Base-by-base conservation (phyloP, 1,139 yeast species). In the Saccharomyces hybrid region DNA sequence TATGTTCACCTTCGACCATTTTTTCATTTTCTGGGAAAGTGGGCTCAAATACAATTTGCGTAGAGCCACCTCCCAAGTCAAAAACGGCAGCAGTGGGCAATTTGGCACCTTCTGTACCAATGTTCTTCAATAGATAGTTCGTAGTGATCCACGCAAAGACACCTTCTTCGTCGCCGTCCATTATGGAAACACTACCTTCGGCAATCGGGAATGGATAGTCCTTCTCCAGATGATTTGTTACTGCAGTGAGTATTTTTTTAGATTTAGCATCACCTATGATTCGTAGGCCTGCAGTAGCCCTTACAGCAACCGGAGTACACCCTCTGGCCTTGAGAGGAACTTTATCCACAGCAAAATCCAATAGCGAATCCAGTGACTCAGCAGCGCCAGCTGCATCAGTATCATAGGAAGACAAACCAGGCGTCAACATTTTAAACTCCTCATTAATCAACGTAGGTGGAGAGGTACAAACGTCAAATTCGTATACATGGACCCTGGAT, bases 81-180 rank as follows among this genome's bases (percentile, higher is more conserved):
- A 93, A 93, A 13, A 93, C 96, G 7, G 98, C 99, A 51, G 96
- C 96, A 11, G 99, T 93, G 32, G 93, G 88, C 31, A 74, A 71
- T 72, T 83, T 82, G 50, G 81, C 85, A 23, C 81, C 72, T 1
- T 3, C 42, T 29, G 83, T 75, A 27, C 98, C 98, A 69, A 93
- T 89, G 73, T 91, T 91, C 47, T 97, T 97, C 62, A 93, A 79
- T 60, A 93, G 76, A 70, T 84, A 93, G 75, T 93, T 93, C 53
- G 97, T 85, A 42, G 99, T 93, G 69, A 93, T 86, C 99, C 99
- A 93, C 1, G 99, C 99, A 67, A 83, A 93, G n/a, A 93, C 97
- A 70, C 99, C 99, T 75, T 93, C 99, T 65, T 91, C 96, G 59
- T 82, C 85, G 62, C 99, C 99, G 56, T 87, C 93, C 97, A 93